Percentiles rank a stretch among this genome's conserved stretches.
These are phyloP conservation scores for Silybum marianum DNA, from an alignment of 129 eudicot species.

Conservation along the genomic window DNA sequence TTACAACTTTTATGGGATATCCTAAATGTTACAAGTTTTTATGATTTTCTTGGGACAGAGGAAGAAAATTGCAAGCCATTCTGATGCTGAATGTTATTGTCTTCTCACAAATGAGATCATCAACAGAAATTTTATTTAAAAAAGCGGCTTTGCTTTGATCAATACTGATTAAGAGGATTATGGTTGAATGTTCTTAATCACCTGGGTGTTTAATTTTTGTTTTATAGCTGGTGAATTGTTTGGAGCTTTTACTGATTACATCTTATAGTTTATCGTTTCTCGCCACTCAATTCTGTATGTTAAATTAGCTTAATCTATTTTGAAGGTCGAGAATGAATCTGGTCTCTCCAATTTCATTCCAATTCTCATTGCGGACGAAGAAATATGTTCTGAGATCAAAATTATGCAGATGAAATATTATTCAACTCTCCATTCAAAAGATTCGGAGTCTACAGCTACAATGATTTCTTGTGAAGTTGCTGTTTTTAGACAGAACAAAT, in stretches of 20 bases:
- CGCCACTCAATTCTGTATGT: background rate
- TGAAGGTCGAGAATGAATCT: conserved; percentile 87
- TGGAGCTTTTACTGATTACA: background rate
- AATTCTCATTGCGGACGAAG: conserved; percentile 69
- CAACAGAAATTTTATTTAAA: background rate
- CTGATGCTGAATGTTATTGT: background rate
- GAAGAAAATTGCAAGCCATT: background rate
- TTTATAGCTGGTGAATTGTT: background rate
- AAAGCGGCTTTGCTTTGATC: background rate
- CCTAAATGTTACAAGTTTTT: background rate
- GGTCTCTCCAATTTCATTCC: conserved; percentile 94
- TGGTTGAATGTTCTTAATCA: background rate
- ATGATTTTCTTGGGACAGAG: background rate
- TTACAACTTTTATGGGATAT: background rate
- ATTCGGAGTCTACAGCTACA: conserved; percentile 26
- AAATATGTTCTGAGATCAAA: conserved; percentile 72
- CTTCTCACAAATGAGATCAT: background rate
- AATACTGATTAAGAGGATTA: background rate
- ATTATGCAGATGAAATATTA: conserved; percentile 54
- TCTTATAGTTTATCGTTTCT: background rate
- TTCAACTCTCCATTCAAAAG: conserved; percentile 31
- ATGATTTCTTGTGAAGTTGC: conserved; percentile 45
- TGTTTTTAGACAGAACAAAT: conserved; percentile 41
- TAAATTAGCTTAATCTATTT: conserved; percentile 6
- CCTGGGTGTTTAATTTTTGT: background rate